Evolutionary conservation across 2,329 filamentous ascomycete genomes (phyloP).

Genomic region (Aspergillus floridensis): DNA sequence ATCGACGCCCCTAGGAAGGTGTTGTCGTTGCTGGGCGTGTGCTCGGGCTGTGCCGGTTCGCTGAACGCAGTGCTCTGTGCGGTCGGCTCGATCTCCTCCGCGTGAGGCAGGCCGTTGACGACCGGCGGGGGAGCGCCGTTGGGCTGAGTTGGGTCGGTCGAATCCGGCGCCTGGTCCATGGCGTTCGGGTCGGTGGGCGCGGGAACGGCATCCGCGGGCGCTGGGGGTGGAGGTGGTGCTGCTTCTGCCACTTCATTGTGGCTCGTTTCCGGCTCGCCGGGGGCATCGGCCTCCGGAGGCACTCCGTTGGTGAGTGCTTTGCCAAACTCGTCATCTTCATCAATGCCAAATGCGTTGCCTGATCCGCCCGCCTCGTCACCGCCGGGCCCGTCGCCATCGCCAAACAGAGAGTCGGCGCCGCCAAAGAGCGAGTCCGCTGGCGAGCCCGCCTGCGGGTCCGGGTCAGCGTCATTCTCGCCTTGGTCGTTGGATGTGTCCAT

Average conservation of each 20-base stretch:
- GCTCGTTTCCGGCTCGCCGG: conserved; percentile 31
- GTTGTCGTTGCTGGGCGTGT: conserved; percentile 59
- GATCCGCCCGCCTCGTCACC: conserved; percentile 48
- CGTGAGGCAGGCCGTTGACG: conserved; percentile 44
- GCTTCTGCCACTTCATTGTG: conserved; percentile 18
- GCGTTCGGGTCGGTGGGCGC: conserved; percentile 8
- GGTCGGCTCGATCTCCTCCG: conserved; percentile 40
- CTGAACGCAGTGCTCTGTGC: conserved; percentile 23
- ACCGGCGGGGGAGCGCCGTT: conserved; percentile 29
- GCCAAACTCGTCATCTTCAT: conserved; percentile 82
- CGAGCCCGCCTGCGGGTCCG: conserved; percentile 60
- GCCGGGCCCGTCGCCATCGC: conserved; percentile 65
- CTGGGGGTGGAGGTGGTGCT: conserved; percentile 2
- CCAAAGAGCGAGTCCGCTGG: conserved; percentile 81
- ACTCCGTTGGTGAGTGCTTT: conserved; percentile 66
- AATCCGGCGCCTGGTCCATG: conserved; percentile 17
- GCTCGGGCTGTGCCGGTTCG: conserved; percentile 32
- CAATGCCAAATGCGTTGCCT: conserved; percentile 66
- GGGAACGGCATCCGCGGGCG: conserved; percentile 9
- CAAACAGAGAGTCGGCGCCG: conserved; percentile 84
- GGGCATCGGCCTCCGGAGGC: conserved; percentile 49
- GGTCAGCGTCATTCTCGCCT: conserved; percentile 40
- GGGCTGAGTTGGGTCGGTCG: conserved; percentile 19
- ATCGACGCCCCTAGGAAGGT: conserved; percentile 77
- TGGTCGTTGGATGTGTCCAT: conserved; percentile 40